Base-by-base conservation (phyloP, 2,329 filamentous ascomycete genomes). In the Colletotrichum sp. region DNA sequence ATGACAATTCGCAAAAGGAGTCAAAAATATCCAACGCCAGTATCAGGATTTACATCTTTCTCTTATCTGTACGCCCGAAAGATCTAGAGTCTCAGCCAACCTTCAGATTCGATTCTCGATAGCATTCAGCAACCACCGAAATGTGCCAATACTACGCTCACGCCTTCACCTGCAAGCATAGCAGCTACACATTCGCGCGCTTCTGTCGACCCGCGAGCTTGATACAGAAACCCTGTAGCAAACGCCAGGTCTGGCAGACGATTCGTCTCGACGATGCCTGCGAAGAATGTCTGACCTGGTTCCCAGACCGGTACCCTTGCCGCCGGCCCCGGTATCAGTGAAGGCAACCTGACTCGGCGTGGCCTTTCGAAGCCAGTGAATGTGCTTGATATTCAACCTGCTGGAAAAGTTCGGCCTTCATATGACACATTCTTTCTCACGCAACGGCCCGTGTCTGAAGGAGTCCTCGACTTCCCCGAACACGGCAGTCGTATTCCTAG, bases 141-240 rank as follows among this genome's bases (percentile, higher is more conserved):
- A 85, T 85, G 84, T 85, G 84, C 76, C 81, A 82, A 67, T 85
- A 85, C 79, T 85, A 85, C 80, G 84, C 83, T 75, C 83, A 85
- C 78, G 79, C 79, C 48, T 84, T 83, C 78, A 75, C 77, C 65
- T 85, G 84, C 82, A 82, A 82, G 71, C 83, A 85, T 80, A 76
- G 80, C 66, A 78, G 79, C 43, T 81, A 82, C 76, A 81, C 79
- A 68, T 85, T 85, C 61, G 84, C 84, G 66, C 79, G 81, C 78
- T 84, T 82, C 79, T 85, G 84, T 79, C 78, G 78, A 26, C 79
- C 82, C 3, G 84, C 84, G 63, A 80, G 78, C 75, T 79, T 85
- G 67, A 84, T 84, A 65, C 84, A 85, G 78, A 85, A 82, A 43
- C 82, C 82, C 8, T 85, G 84, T 78, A 73, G 74, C 60, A 79